These are phyloP conservation scores for Voacanga thouarsii DNA, from an alignment of 257 asterid species.

Conservation along the genomic window DNA sequence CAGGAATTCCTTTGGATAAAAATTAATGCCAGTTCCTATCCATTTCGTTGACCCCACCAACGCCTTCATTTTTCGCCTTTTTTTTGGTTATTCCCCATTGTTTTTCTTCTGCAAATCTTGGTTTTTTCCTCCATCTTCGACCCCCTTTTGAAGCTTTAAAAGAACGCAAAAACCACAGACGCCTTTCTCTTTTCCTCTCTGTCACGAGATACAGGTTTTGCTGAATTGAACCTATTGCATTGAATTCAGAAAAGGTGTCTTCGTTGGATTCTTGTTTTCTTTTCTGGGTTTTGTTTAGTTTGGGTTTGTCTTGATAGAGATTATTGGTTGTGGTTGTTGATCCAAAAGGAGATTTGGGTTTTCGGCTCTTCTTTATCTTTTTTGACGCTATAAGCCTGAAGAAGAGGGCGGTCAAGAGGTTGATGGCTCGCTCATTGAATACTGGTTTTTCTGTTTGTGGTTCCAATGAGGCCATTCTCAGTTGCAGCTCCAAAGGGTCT, in stretches of 20 bases:
- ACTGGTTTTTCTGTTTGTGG: conserved; percentile 51
- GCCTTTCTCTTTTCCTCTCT: neutral
- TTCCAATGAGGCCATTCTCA: conserved; percentile 29
- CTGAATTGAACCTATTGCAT: neutral
- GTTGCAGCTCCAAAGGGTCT: conserved; percentile 30
- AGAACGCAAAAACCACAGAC: neutral
- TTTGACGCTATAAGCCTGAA: conserved; percentile 25
- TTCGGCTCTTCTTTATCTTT: conserved; percentile 19
- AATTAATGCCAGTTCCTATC: conserved; percentile 4
- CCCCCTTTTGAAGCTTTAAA: neutral
- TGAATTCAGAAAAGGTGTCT: neutral
- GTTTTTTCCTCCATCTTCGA: neutral
- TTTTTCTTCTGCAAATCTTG: conserved; percentile 1
- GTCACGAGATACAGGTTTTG: too few species aligned
- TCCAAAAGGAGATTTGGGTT: conserved; percentile 23
- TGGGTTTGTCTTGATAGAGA: neutral
- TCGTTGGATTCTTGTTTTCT: neutral
- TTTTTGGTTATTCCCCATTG: neutral
- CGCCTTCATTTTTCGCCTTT: neutral
- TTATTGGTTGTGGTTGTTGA: conserved; percentile 28
- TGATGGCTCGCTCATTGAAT: conserved; percentile 62
- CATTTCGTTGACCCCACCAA: neutral
- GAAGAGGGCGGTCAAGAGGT: conserved; percentile 16
- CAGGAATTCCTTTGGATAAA: neutral
- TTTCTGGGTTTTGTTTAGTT: neutral